These are phyloP conservation scores for Yamadazyma sp. DNA, from an alignment of 1,139 yeast species.

Conservation along the genomic window DNA sequence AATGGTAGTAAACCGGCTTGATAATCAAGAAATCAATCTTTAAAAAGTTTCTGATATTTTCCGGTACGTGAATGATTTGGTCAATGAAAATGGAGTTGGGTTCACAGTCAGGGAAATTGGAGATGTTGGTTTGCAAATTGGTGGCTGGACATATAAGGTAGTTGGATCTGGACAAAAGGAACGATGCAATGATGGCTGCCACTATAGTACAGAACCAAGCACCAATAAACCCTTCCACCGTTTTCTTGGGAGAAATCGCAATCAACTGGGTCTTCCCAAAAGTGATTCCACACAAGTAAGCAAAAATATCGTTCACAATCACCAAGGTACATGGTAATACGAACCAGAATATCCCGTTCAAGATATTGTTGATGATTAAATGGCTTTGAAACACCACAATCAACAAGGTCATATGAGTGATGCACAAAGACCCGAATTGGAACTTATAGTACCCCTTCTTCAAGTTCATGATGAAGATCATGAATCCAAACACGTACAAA, in stretches of 20 bases:
- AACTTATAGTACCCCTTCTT: constrained; percentile 86
- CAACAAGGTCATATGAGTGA: constrained; percentile 90
- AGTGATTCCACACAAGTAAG: constrained; percentile 94
- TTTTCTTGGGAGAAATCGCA: constrained; percentile 93
- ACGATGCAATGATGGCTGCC: constrained; percentile 67
- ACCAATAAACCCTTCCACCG: constrained; percentile 96
- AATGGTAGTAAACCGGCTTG: constrained; percentile 89
- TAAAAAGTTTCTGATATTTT: constrained; percentile 51
- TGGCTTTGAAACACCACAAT: constrained; percentile 94
- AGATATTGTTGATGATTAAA: constrained; percentile 83
- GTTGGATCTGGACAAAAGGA: constrained; percentile 60
- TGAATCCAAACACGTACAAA: constrained; percentile 83
- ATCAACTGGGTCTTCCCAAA: constrained; percentile 92
- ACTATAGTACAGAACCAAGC: constrained; percentile 94
- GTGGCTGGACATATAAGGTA: constrained; percentile 89
- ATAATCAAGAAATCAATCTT: constrained; percentile 43
- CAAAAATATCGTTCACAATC: constrained; percentile 92
- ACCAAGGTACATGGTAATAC: constrained; percentile 88
- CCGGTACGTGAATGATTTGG: constrained; percentile 75
- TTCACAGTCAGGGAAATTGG: constrained; percentile 59
- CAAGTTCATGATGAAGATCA: constrained; percentile 84
- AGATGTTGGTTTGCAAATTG: constrained; percentile 56
- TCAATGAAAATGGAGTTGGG: constrained; percentile 86
- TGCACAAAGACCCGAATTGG: constrained; percentile 92
- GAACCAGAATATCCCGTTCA: constrained; percentile 94